phyloP scores from a whole-genome alignment of 495 filamentous ascomycete genomes.

The Hypoxylon lienhwacheense region DNA sequence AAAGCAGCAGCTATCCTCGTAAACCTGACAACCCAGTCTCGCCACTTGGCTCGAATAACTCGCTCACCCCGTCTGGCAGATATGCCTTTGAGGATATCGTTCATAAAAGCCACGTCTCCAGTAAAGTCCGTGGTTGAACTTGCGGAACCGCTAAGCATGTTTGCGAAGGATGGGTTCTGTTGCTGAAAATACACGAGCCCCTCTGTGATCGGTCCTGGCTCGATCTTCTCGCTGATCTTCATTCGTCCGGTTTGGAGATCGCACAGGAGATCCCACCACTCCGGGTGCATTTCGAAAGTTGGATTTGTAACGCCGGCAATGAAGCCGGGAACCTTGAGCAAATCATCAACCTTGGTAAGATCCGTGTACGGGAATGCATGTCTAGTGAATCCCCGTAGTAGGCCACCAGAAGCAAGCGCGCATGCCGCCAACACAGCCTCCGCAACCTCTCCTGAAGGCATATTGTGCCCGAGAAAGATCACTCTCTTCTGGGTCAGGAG shows the following conservation, averaged over 20 bases:
- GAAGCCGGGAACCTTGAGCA: slow-evolving; percentile 93
- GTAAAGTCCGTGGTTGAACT: slow-evolving; percentile 64
- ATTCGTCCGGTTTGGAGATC: slow-evolving; percentile 90
- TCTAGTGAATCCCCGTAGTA: slow-evolving; percentile 93
- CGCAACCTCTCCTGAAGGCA: slow-evolving; percentile 90
- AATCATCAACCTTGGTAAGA: slow-evolving; percentile 94
- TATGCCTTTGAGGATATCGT: slow-evolving; percentile 78
- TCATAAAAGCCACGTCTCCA: slow-evolving; percentile 89
- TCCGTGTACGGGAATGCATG: slow-evolving; percentile 99
- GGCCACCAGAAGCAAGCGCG: slow-evolving; percentile 88
- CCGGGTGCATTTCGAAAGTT: slow-evolving; percentile 87
- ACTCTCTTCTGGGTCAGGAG: slow-evolving; percentile 96
- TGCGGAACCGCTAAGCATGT: slow-evolving; percentile 48
- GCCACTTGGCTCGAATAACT: slow-evolving; percentile 86
- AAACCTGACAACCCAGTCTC: slow-evolving; percentile 87
- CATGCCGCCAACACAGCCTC: slow-evolving; percentile 94
- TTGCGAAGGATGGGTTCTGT: slow-evolving; percentile 63
- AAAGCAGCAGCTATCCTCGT: slow-evolving; percentile 89
- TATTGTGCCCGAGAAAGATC: slow-evolving; percentile 92
- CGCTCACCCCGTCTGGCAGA: slow-evolving; percentile 83
- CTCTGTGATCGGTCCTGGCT: slow-evolving; percentile 74
- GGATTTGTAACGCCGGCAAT: slow-evolving; percentile 98
- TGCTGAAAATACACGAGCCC: slow-evolving; percentile 84
- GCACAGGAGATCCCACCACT: slow-evolving; percentile 98
- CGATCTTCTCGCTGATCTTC: slow-evolving; percentile 85